Evolutionary conservation across 495 filamentous ascomycete genomes (phyloP).

Genomic region (Annulohypoxylon stygium): DNA sequence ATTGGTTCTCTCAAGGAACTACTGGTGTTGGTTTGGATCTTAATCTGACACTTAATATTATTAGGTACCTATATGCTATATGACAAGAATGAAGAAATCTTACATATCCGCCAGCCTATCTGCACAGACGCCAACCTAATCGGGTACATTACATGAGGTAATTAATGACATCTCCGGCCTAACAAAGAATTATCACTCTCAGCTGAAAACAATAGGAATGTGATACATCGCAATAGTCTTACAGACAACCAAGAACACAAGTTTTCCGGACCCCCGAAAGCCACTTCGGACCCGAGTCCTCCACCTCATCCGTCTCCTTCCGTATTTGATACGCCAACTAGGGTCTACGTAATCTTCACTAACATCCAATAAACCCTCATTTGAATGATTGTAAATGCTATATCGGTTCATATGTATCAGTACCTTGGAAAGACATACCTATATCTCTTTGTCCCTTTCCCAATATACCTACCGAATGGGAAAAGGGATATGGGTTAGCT

Average conservation of each 20-base stretch:
- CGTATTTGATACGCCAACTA: conserved; percentile 18
- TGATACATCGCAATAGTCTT: conserved; percentile 39
- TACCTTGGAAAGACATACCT: not conserved
- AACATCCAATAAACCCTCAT: conserved; percentile 29
- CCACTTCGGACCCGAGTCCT: conserved; percentile 40
- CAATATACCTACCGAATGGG: not conserved
- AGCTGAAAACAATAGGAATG: not conserved
- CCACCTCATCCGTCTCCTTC: conserved; percentile 30
- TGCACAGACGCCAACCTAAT: not conserved
- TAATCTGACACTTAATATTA: not conserved
- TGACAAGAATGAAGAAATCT: not conserved
- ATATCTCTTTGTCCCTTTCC: not conserved
- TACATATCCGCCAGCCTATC: not conserved
- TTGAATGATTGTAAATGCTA: not conserved
- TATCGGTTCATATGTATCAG: not conserved
- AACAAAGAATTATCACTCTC: conserved; percentile 9
- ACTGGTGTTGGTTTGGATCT: not conserved
- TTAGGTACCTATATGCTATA: not conserved
- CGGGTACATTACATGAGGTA: not conserved
- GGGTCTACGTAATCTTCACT: conserved; percentile 21
- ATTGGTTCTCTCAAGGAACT: not conserved
- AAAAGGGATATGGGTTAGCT: not conserved
- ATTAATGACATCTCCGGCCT: not conserved
- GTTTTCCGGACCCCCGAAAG: conserved; percentile 25
- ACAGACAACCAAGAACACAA: conserved; percentile 12